Evolutionary conservation across 2,329 filamentous ascomycete species (phyloP).

Genomic region (Fusarium agapanthi): DNA sequence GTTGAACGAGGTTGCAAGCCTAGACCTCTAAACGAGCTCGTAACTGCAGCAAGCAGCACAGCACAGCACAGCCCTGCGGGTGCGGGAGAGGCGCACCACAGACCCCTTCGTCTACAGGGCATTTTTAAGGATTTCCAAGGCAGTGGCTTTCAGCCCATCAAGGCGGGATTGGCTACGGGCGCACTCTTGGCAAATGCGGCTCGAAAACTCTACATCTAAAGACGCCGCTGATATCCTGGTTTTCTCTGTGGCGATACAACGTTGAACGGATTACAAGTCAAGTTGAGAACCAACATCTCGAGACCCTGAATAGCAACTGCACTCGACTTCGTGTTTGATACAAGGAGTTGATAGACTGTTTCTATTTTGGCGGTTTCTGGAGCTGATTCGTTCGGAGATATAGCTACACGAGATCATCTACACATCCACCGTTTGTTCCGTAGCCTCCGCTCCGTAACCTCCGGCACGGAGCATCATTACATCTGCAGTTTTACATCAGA

Average conservation of each 20-base stretch:
- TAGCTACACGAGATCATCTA: background rate
- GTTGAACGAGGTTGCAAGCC: background rate
- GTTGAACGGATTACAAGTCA: constrained; percentile 2
- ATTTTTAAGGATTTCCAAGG: constrained; percentile 9
- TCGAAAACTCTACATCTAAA: constrained; percentile 26
- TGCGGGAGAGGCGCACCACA: constrained; percentile 29
- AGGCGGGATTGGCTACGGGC: constrained; percentile 28
- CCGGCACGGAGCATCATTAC: constrained; percentile 21
- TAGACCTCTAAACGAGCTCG: background rate
- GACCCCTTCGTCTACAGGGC: background rate
- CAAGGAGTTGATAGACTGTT: background rate
- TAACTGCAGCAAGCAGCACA: background rate
- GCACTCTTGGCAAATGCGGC: constrained; percentile 30
- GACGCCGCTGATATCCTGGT: constrained; percentile 4
- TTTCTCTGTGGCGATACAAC: constrained; percentile 36
- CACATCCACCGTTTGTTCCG: constrained; percentile 14
- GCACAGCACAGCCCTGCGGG: constrained; percentile 3
- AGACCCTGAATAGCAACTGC: background rate
- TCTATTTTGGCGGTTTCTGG: constrained; percentile 17
- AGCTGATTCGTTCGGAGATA: constrained; percentile 14
- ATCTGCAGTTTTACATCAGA: constrained; percentile 31
- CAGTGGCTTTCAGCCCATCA: constrained; percentile 14
- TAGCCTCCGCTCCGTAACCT: constrained; percentile 4
- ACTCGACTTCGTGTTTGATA: background rate
- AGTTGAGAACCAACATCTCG: background rate